A percentile compares a stretch with the other conserved stretches of the same genome.
Evolutionary conservation across 129 eudicot species (phyloP).

Genomic region (Deinandra increscens): DNA sequence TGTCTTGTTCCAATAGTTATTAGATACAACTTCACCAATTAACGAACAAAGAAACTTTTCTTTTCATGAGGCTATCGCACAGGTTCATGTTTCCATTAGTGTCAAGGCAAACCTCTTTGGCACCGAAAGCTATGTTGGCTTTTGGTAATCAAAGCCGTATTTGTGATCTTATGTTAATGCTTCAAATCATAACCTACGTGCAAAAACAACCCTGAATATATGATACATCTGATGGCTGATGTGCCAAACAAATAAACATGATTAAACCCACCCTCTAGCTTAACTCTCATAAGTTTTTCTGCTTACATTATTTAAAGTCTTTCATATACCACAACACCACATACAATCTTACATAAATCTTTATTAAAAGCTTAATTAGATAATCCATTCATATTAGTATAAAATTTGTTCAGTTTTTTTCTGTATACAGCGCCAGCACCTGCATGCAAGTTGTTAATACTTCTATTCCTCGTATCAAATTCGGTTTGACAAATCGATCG

Average conservation of each 20-base stretch:
- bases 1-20: not conserved
- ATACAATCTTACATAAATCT: not conserved
- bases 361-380: not conserved
- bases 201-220: not conserved
- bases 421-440: not conserved
- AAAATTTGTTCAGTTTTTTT: not conserved
- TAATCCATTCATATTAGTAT: not conserved
- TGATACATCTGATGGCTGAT: not conserved
- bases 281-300: not conserved
- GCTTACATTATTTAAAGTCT: not conserved
- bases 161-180: not conserved
- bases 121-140: not conserved
- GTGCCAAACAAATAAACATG: not conserved
- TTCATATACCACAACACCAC: not conserved
- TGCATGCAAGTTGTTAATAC: slow-evolving; percentile 2
- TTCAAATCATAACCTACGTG: not conserved
- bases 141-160: not conserved
- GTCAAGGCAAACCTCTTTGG: not conserved
- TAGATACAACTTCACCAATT: not conserved
- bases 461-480: not conserved
- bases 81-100: not conserved
- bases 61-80: not conserved
- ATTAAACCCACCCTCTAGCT: not conserved
- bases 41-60: not conserved
- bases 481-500: not conserved